Percentiles rank a stretch among this genome's conserved stretches.
Conservation (phyloP, 2,329 filamentous ascomycete genomes). For the Herpomyces periplanetae region DNA sequence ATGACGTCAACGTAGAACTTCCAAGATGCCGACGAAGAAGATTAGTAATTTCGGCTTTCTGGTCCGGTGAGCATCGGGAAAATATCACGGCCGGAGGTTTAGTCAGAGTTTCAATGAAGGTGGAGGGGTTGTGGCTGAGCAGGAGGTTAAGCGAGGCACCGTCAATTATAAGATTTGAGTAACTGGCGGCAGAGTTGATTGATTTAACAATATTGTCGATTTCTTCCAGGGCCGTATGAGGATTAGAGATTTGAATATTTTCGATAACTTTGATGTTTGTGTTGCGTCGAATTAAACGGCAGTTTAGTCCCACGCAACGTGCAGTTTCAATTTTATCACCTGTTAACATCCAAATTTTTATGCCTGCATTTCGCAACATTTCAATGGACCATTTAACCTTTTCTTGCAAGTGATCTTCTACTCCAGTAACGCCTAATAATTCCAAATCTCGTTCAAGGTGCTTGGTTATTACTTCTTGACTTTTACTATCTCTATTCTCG, state of each 20-base stretch:
- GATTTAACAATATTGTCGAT: constrained; percentile 57
- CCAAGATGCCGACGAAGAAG: too few relatives aligned
- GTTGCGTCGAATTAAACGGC: constrained; percentile 62
- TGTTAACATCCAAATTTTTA: constrained; percentile 99
- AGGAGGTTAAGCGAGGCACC: constrained; percentile 59
- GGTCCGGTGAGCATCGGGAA: constrained; percentile 77
- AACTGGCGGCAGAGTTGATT: constrained; percentile 52
- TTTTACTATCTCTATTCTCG: constrained; percentile 36
- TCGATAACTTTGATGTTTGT: constrained; percentile 85
- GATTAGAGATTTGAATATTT: constrained; percentile 10
- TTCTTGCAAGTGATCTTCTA: constrained; percentile 79
- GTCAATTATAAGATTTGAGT: constrained; percentile 54
- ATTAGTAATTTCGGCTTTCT: constrained; percentile 72
- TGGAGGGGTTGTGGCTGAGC: constrained; percentile 35
- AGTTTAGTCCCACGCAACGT: constrained; percentile 70
- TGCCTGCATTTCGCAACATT: constrained; percentile 70
- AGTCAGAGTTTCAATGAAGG: constrained; percentile 65
- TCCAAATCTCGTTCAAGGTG: constrained; percentile 63
- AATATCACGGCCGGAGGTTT: constrained; percentile 65
- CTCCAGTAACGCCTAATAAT: constrained; percentile 76
- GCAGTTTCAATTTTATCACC: constrained; percentile 96
- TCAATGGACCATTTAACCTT: constrained; percentile 88
- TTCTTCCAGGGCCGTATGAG: constrained; percentile 15
- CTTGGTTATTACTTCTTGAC: constrained; percentile 37
- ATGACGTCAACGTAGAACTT: too few relatives aligned